Percentiles rank a stretch among this genome's conserved stretches.
Conservation (phyloP, 179 eudicot species). For the Heliamphora pulchella region DNA sequence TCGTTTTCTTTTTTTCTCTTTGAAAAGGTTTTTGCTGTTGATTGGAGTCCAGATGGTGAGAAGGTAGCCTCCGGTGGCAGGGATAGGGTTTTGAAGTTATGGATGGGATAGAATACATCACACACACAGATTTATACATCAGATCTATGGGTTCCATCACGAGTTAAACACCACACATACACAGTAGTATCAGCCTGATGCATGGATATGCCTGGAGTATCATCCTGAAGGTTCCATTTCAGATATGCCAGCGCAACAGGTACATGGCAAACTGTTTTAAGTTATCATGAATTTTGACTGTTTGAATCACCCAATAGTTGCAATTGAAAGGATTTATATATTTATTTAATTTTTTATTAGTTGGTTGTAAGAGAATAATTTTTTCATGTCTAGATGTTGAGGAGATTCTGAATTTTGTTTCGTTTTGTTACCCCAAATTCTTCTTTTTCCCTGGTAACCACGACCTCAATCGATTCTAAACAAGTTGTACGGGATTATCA, state of each 20-base stretch:
- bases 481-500: no score
- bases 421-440: no score
- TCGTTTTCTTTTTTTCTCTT: not conserved
- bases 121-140: not conserved
- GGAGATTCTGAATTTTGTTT: not conserved
- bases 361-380: not conserved
- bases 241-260: not conserved
- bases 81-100: conserved; percentile 74
- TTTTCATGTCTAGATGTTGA: not conserved
- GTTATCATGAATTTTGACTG: not conserved
- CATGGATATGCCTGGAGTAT: not conserved
- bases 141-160: not conserved
- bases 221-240: not conserved
- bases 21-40: conserved; percentile 80
- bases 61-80: conserved; percentile 95
- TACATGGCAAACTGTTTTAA: not conserved
- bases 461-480: no score
- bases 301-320: not conserved
- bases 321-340: no score
- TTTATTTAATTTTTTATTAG: not conserved
- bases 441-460: no score
- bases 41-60: conserved; percentile 98
- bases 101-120: conserved; percentile 67
- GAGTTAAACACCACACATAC: not conserved
- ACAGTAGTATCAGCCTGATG: not conserved